A percentile compares a stretch with the other conserved stretches of the same genome.
Conservation (phyloP, 2,329 filamentous ascomycete species). For the Exophiala xenobiotica region DNA sequence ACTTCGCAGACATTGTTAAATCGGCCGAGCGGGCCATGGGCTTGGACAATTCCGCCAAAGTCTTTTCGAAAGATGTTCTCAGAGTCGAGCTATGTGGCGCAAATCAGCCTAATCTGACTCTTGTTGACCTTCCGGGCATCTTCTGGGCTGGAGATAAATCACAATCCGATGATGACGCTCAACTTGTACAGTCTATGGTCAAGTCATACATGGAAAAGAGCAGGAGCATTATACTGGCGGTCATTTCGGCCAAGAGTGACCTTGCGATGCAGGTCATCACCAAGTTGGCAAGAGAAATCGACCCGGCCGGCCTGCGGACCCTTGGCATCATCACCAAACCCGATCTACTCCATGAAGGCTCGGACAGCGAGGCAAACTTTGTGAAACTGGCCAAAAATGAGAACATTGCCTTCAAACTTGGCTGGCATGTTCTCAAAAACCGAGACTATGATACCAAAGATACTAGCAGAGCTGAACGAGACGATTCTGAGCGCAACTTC, state of each 20-base stretch:
- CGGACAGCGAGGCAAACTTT: slow-evolving; percentile 31
- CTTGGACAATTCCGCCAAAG: slow-evolving; percentile 37
- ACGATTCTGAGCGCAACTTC: slow-evolving; percentile 37
- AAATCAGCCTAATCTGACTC: slow-evolving; percentile 58
- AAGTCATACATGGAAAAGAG: slow-evolving; percentile 55
- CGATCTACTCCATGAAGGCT: slow-evolving; percentile 34
- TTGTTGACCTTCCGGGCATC: slow-evolving; percentile 62
- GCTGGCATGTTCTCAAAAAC: slow-evolving; percentile 53
- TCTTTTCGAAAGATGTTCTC: slow-evolving; percentile 52
- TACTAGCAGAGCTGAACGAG: slow-evolving; percentile 28
- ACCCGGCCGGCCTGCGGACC: slow-evolving; percentile 35
- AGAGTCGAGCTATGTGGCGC: slow-evolving; percentile 61
- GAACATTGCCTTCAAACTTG: slow-evolving; percentile 41
- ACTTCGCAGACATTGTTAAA: slow-evolving; percentile 52
- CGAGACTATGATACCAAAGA: slow-evolving; percentile 38
- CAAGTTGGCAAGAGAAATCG: slow-evolving; percentile 43
- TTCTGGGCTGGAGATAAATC: slow-evolving; percentile 55
- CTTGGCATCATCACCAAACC: slow-evolving; percentile 42
- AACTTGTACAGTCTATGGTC: slow-evolving; percentile 51
- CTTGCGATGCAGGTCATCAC: slow-evolving; percentile 60
- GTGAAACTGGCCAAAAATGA: slow-evolving; percentile 32
- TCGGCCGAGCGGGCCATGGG: slow-evolving; percentile 56
- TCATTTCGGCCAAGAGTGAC: slow-evolving; percentile 52
- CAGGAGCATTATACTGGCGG: slow-evolving; percentile 60
- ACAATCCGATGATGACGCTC: slow-evolving; percentile 55